Percentiles rank a stretch among this genome's conserved stretches.
Conservation (phyloP, 2,329 filamentous ascomycete genomes). For the Blastomyces gilchristii region DNA sequence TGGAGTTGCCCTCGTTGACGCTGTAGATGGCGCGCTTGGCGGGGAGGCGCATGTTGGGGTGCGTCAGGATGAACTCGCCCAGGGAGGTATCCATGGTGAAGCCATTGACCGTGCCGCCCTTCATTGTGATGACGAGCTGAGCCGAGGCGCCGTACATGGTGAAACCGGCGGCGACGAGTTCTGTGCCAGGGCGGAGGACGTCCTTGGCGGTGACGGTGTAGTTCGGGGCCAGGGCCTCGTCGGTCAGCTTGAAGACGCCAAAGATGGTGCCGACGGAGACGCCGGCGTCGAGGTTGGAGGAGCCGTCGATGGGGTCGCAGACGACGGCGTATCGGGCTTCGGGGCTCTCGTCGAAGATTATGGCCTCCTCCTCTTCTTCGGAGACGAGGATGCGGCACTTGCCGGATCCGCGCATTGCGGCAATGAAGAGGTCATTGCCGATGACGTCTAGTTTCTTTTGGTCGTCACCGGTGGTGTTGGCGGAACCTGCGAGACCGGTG, state of each 20-base stretch:
- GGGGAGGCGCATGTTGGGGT: conserved; percentile 87
- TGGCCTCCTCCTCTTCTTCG: conserved; percentile 89
- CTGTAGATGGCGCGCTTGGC: conserved; percentile 79
- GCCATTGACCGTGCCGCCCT: conserved; percentile 81
- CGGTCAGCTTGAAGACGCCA: conserved; percentile 78
- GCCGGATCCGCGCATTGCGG: conserved; percentile 84
- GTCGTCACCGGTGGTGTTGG: conserved; percentile 92
- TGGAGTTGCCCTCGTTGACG: conserved; percentile 94
- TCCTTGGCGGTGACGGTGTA: conserved; percentile 58
- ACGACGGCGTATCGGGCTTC: conserved; percentile 81
- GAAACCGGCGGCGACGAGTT: conserved; percentile 91
- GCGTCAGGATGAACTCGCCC: conserved; percentile 96
- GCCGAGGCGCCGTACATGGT: conserved; percentile 99
- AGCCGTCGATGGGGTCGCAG: conserved; percentile 96
- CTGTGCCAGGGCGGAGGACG: conserved; percentile 77
- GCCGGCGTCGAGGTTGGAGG: conserved; percentile 93
- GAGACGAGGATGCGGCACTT: conserved; percentile 90
- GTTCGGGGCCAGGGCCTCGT: conserved; percentile 41
- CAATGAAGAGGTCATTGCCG: conserved; percentile 94
- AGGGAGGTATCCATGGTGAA: conserved; percentile 96
- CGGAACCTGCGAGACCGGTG: conserved; percentile 84
- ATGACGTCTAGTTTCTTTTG: conserved; percentile 99
- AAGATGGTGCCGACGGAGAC: conserved; percentile 98
- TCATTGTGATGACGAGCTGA: conserved; percentile 96
- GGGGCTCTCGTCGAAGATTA: conserved; percentile 69